Conservation (phyloP, 2,329 filamentous ascomycete species). For the Dothideomycetes sp. region DNA sequence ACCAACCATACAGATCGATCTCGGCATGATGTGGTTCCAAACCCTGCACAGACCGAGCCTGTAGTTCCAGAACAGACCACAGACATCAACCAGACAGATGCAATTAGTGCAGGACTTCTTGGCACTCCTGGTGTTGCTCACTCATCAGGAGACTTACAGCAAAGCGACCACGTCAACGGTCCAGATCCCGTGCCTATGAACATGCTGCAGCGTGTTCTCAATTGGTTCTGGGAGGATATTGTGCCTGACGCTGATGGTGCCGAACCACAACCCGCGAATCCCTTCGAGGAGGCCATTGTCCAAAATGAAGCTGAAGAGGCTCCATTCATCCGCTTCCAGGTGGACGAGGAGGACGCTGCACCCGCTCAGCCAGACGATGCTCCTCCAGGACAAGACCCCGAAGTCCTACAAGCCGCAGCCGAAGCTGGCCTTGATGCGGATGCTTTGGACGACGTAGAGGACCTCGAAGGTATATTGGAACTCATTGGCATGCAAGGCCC, state of each 20-base stretch:
- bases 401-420: constrained; percentile 53
- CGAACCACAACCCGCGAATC: constrained; percentile 21
- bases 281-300: constrained; percentile 47
- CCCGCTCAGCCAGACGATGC: constrained; percentile 4
- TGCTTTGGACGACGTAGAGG: constrained; percentile 73
- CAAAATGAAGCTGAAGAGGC: constrained; percentile 50
- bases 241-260: constrained; percentile 15
- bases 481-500: constrained; percentile 94
- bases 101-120: too few relatives aligned
- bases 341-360: constrained; percentile 3
- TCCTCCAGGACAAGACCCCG: constrained; percentile 42
- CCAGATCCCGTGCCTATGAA: background rate
- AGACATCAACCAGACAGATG: too few relatives aligned
- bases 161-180: background rate
- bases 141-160: background rate
- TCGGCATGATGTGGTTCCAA: too few relatives aligned
- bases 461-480: constrained; percentile 92
- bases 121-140: background rate
- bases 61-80: too few relatives aligned
- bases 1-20: too few relatives aligned
- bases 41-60: too few relatives aligned
- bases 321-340: constrained; percentile 41
- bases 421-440: constrained; percentile 61
- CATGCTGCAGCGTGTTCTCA: constrained; percentile 22
- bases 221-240: constrained; percentile 40